Evolutionary conservation across 371 early-diverging fungal species (phyloP).

Genomic region (Apophysomyces trapeziformis): DNA sequence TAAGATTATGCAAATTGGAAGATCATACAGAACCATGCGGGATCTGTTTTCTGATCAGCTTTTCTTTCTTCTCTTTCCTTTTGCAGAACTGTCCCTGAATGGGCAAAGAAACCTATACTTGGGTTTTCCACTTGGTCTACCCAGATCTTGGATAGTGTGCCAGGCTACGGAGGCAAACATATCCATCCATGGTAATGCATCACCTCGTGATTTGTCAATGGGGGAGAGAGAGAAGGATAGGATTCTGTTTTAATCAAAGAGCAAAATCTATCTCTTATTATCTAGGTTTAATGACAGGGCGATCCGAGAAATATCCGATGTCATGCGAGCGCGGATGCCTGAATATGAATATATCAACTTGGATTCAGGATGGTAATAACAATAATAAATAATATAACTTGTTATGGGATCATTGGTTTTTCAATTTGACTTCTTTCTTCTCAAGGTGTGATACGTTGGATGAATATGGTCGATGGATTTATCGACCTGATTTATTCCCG

Average conservation of each 20-base stretch:
- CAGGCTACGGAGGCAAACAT: conserved; percentile 51
- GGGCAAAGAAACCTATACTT: conserved; percentile 40
- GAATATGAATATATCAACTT: conserved; percentile 48
- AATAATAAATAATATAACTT: no score
- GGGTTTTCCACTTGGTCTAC: conserved; percentile 57
- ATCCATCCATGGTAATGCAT: conserved; percentile 35
- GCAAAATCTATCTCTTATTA: no score
- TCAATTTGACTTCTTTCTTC: no score
- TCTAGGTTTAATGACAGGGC: conserved; percentile 43
- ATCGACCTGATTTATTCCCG: conserved; percentile 42
- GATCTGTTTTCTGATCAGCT: no score
- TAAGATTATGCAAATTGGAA: not conserved
- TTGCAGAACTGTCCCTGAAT: conserved; percentile 19
- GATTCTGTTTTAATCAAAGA: no score
- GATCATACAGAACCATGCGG: not conserved
- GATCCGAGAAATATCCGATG: conserved; percentile 39
- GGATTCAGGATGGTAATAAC: conserved; percentile 50
- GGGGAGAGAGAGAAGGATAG: no score
- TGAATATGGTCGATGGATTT: conserved; percentile 47
- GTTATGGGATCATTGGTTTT: no score
- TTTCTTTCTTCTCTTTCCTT: not conserved
- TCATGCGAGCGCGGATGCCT: conserved; percentile 45
- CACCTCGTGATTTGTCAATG: no score
- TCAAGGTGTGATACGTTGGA: conserved; percentile 43
- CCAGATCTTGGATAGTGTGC: conserved; percentile 44